Base-by-base conservation (phyloP, 2,329 filamentous ascomycete genomes). In the Cytospora piceae region DNA sequence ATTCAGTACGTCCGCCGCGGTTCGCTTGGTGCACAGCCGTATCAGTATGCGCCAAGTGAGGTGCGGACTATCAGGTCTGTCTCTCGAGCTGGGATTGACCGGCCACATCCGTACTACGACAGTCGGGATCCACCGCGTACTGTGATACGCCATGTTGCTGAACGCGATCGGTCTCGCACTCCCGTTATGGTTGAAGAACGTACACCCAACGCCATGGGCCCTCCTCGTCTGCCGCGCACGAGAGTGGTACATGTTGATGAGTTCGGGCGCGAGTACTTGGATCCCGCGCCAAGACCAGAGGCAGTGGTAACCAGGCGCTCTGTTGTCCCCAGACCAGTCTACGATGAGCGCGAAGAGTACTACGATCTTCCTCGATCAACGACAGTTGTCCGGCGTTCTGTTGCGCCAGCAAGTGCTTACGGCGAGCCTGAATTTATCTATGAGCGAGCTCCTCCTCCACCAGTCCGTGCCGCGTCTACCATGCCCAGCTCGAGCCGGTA, bases 261-360 rank as follows among this genome's bases (percentile, higher is more conserved):
- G 68, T 92, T 89, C 76, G 93, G 93, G 51, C 91, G 92, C 74
- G 88, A 92, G 74, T 97, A 94, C 78, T 76, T 84, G 67, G 86
- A 89, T 71, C 85, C 86, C 31, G 71, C 78, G 12, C 81, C 66
- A 37, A 68, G 80, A 57, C 70, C 75, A 29, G 62, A 71, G 11
- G 55, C 71, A 24, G 70, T 81, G 27, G 69, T 80, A 22, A 73
- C 81, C 24, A 78, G 84, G 56, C 84, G 85, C 58, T 87, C 86
- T 9, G 80, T 84, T 20, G 84, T 83, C 5, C 82, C 85, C 51
- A 79, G 63, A 34, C 52, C 66, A 34, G 56, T 60, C 12, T 68
- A 68, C 46, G 66, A 83, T 20, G 67, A 73, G 31, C 73, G 75
- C 42, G 69, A 63, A 24, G 65, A 68, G 34, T 71, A 71, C 17